Percentiles rank a stretch among this genome's conserved stretches.
These are phyloP conservation scores for Cryptosporidium sp. DNA, from an alignment of 169 alveolate genomes.

Conservation along the genomic window DNA sequence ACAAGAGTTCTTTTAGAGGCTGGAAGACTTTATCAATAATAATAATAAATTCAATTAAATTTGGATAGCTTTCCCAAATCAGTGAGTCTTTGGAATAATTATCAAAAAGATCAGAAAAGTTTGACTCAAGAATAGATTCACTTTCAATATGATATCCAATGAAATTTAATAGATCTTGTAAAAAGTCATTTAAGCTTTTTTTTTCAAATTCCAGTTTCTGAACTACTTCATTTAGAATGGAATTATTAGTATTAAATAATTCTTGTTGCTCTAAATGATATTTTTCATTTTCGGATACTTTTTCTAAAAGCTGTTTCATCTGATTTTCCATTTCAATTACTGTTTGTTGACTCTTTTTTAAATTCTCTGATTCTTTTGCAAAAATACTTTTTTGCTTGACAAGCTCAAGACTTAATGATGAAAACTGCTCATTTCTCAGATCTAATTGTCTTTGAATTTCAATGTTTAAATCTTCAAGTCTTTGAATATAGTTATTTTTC, in stretches of 20 bases:
- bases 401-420: slow-evolving; percentile 21
- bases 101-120: neutral
- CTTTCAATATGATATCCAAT: neutral
- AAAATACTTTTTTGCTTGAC: slow-evolving; percentile 42
- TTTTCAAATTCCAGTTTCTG: slow-evolving; percentile 11
- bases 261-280: neutral
- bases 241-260: neutral
- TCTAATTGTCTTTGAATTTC: slow-evolving; percentile 31
- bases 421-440: slow-evolving; percentile 25
- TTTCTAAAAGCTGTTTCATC: neutral
- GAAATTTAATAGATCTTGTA: neutral
- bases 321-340: neutral
- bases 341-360: slow-evolving; percentile 1
- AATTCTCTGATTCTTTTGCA: slow-evolving; percentile 2
- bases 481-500: slow-evolving; percentile 30
- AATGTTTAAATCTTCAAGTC: slow-evolving; percentile 35
- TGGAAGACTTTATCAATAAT: neutral
- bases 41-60: neutral
- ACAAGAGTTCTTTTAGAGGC: neutral
- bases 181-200: neutral
- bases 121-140: slow-evolving; percentile 10
- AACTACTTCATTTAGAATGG: neutral
- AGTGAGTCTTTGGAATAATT: slow-evolving; percentile 2
- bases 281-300: neutral
- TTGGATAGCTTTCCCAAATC: neutral